A percentile compares a stretch with the other conserved stretches of the same genome.
These are phyloP conservation scores for Pouteria campechiana DNA, from an alignment of 179 eudicot species.

Conservation along the genomic window DNA sequence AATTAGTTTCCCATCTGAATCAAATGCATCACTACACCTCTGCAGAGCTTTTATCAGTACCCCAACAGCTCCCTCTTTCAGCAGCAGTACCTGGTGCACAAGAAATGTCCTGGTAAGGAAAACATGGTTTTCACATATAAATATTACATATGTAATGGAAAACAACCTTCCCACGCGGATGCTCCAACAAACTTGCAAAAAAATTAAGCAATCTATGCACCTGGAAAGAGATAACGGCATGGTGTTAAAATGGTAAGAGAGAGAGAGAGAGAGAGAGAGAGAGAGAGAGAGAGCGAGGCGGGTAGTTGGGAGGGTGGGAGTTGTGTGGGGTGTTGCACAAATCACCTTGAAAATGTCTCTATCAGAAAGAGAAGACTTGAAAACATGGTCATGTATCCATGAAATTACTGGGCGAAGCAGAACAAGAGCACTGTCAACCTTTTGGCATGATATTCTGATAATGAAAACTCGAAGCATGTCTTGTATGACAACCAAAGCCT, in stretches of 20 bases:
- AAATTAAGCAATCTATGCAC: slow-evolving; percentile 62
- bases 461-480: slow-evolving; percentile 87
- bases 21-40: slow-evolving; percentile 27
- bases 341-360: slow-evolving; percentile 77
- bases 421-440: slow-evolving; percentile 40
- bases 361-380: slow-evolving; percentile 41
- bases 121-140: neutral
- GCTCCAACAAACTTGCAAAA: slow-evolving; percentile 62
- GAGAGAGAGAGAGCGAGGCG: no score
- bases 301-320: no score
- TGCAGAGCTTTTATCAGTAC: slow-evolving; percentile 53
- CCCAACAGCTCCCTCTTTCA: slow-evolving; percentile 52
- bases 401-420: slow-evolving; percentile 65
- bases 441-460: slow-evolving; percentile 63
- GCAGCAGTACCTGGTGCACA: slow-evolving; percentile 47
- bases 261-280: no score
- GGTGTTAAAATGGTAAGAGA: slow-evolving; percentile 1
- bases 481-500: slow-evolving; percentile 80
- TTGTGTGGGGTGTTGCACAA: no score
- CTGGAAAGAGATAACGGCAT: slow-evolving; percentile 34
- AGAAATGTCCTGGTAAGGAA: neutral
- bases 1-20: slow-evolving; percentile 25
- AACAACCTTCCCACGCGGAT: slow-evolving; percentile 82
- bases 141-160: neutral
- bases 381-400: slow-evolving; percentile 41